Conservation (phyloP, 805 yeast species). For the Debaryomyces tyrocola region DNA sequence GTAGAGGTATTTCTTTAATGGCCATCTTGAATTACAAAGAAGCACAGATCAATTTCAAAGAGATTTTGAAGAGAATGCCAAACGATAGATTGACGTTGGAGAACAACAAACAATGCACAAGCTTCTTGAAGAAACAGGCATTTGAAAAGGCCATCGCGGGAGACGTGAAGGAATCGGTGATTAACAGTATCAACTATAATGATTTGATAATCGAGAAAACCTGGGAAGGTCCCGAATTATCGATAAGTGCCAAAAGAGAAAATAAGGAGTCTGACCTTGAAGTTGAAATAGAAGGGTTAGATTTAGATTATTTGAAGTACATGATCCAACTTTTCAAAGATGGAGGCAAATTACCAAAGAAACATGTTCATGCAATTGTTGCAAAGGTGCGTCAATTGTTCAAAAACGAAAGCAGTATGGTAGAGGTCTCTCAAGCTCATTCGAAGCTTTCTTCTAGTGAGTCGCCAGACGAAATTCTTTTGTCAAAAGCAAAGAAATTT, state of each 20-base stretch:
- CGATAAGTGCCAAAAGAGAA: conserved; percentile 33
- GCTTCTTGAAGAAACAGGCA: conserved; percentile 66
- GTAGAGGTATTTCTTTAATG: conserved; percentile 80
- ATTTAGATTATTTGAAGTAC: conserved; percentile 55
- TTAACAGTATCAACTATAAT: conserved; percentile 49
- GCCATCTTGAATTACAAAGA: conserved; percentile 75
- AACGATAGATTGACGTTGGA: conserved; percentile 65
- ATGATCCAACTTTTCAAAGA: conserved; percentile 71
- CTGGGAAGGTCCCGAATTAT: conserved; percentile 60
- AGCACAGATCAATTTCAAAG: conserved; percentile 68
- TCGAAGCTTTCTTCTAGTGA: conserved; percentile 15
- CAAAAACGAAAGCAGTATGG: conserved; percentile 67
- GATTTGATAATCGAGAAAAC: conserved; percentile 50
- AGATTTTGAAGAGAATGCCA: conserved; percentile 63
- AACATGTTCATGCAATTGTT: conserved; percentile 79
- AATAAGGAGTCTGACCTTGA: conserved; percentile 17
- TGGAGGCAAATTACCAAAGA: conserved; percentile 75
- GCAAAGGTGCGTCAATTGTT: conserved; percentile 68
- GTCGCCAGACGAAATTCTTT: conserved; percentile 22
- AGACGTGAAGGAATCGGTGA: conserved; percentile 55
- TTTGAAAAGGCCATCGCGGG: conserved; percentile 86
- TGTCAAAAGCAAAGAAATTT: conserved; percentile 43
- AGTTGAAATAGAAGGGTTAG: conserved; percentile 40
- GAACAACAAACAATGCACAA: conserved; percentile 61
- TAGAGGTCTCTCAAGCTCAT: conserved; percentile 57